phyloP scores from a whole-genome alignment of 2,329 filamentous ascomycete genomes.

The Fusarium sp. region DNA sequence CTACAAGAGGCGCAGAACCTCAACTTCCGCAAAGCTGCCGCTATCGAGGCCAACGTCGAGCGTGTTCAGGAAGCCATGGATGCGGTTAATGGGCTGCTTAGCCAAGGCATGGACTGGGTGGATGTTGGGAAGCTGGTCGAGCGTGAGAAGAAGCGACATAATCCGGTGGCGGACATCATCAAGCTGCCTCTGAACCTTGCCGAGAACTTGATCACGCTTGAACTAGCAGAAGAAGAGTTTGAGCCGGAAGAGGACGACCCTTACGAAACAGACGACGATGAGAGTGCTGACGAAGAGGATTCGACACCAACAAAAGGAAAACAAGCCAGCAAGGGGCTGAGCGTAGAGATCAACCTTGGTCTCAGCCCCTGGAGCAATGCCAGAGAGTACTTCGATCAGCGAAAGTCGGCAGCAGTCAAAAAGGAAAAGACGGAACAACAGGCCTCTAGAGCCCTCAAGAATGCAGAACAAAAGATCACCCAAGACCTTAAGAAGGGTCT shows the following conservation, averaged over 20 bases:
- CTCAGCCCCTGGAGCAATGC: slow-evolving; percentile 91
- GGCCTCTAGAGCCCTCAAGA: slow-evolving; percentile 86
- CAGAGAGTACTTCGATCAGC: slow-evolving; percentile 91
- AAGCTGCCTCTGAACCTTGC: slow-evolving; percentile 87
- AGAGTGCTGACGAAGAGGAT: slow-evolving; percentile 53
- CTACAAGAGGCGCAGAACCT: slow-evolving; percentile 84
- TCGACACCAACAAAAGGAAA: slow-evolving; percentile 54
- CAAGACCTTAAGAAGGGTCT: slow-evolving; percentile 87
- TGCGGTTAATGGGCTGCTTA: slow-evolving; percentile 90
- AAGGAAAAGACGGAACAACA: slow-evolving; percentile 88
- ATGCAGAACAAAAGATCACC: slow-evolving; percentile 87
- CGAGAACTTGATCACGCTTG: slow-evolving; percentile 88
- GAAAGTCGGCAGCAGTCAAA: slow-evolving; percentile 85
- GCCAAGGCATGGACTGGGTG: slow-evolving; percentile 97
- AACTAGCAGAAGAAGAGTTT: slow-evolving; percentile 77
- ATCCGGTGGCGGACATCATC: slow-evolving; percentile 89
- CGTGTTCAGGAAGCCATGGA: slow-evolving; percentile 93
- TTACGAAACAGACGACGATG: slow-evolving; percentile 76
- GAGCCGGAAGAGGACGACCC: slow-evolving; percentile 70
- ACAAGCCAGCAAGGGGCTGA: slow-evolving; percentile 65
- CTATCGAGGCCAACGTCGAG: slow-evolving; percentile 91
- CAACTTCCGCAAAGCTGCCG: slow-evolving; percentile 88
- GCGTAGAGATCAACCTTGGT: slow-evolving; percentile 86
- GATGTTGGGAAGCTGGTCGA: slow-evolving; percentile 91
- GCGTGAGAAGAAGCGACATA: slow-evolving; percentile 82